Evolutionary conservation across 2,329 filamentous ascomycete species (phyloP), one percentile per base, ranked within the genome.

Genomic region (Madurella mycetomatis): DNA sequence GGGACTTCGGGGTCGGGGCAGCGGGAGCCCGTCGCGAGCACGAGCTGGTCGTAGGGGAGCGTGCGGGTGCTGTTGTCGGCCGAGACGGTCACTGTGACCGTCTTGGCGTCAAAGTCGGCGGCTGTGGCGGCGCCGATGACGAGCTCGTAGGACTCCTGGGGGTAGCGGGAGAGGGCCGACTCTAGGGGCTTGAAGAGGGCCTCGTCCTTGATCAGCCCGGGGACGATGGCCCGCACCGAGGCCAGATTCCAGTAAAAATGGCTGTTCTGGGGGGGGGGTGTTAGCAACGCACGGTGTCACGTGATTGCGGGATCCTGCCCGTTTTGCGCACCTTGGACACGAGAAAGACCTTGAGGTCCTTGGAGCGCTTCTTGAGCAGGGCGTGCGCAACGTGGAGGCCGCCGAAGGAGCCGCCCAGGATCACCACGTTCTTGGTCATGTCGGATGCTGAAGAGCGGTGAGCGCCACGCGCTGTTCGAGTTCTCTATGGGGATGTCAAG

Each of bases 191-290:
- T 70, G 65, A 77, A 73, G 60, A 81, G 68, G 59, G 81, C 70
- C 11, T 79, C 74, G 56, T 81, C 76, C 39, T 71, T 71, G 63
- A 82, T 59, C 47, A 71, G 58, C 39, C 72, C 76, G 2, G 80
- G 79, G 44, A 83, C 68, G 57, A 83, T 74, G 66, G 77, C 79
- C 45, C 81, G 77, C 42, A 81, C 75, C 1, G 80, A 74, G 25
- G 79, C 80, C 5, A 82, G 52, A 67, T 82, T 82, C 80, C 79
- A 82, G 70, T 76, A 83, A 60, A 83, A 79, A 61, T 83, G 79
- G 57, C 72, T 76, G 60, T 76, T 82, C 76, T 82, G 68, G 1
- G 17, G 7, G 68, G 1, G 17, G 7, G 19, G 57, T 45, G 54
- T 40, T n/a, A 41, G 47, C 13, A 15, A 15, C 15, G 3, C 16